Percentiles rank a stretch among this genome's conserved stretches.
Evolutionary conservation across 345 rosid genomes (phyloP).

Genomic region (Dipteronia dyeriana): DNA sequence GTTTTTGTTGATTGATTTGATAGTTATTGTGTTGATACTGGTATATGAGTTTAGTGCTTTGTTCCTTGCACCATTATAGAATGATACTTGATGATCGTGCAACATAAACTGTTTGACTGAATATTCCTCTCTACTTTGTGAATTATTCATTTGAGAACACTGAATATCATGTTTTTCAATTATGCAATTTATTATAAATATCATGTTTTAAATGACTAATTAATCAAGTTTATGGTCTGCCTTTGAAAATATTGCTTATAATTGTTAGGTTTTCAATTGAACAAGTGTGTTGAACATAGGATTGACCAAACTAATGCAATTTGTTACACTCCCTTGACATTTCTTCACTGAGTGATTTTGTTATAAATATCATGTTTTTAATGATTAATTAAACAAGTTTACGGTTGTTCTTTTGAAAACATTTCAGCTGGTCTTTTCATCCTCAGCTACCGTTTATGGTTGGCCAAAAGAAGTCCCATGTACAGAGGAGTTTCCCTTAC

Average conservation of each 20-base stretch:
- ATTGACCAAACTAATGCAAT: not conserved
- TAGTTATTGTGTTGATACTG: not conserved
- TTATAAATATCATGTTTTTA: not conserved
- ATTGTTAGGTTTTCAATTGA: not conserved
- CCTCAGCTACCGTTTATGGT: slow-evolving; percentile 98
- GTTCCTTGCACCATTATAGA: not conserved
- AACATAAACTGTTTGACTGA: not conserved
- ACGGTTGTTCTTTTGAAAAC: not conserved
- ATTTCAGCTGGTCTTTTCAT: slow-evolving; percentile 93
- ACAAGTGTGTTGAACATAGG: not conserved
- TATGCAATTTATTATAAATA: not conserved
- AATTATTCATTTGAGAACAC: not conserved
- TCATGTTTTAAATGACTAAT: not conserved
- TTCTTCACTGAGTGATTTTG: not conserved
- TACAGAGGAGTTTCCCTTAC: slow-evolving; percentile 77
- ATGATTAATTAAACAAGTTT: not conserved
- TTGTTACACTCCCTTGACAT: not conserved
- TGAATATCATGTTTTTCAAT: not conserved
- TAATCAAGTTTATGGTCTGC: not conserved
- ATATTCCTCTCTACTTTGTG: not conserved
- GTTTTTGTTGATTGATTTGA: not conserved
- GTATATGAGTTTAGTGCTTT: not conserved
- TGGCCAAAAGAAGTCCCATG: slow-evolving; percentile 98
- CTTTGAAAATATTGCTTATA: not conserved
- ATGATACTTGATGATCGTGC: too few relatives aligned